These are phyloP conservation scores for Fomitopsis betulina DNA, from an alignment of 1,284 basidiomycete genomes.

Conservation along the genomic window DNA sequence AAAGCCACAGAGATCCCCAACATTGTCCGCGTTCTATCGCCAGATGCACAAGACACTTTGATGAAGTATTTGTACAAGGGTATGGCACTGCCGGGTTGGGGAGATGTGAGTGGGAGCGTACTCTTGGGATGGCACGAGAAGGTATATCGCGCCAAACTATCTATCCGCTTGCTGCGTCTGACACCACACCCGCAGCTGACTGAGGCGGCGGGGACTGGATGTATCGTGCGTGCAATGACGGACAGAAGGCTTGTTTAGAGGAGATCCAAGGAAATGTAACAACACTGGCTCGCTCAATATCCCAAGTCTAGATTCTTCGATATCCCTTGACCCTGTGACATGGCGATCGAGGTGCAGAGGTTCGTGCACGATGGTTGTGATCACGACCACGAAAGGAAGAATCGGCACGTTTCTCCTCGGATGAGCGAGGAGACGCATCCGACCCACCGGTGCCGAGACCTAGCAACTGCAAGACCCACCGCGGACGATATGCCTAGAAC, in stretches of 20 bases:
- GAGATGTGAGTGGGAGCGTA: slow-evolving; percentile 85
- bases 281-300: background rate
- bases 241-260: slow-evolving; percentile 79
- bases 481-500: too few species aligned
- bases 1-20: slow-evolving; percentile 85
- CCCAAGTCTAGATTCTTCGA: too few species aligned
- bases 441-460: too few species aligned
- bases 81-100: slow-evolving; percentile 81
- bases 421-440: too few species aligned
- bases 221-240: slow-evolving; percentile 97
- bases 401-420: too few species aligned
- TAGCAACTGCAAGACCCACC: too few species aligned
- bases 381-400: too few species aligned
- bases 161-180: background rate
- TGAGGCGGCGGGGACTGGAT: slow-evolving; percentile 92
- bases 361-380: too few species aligned
- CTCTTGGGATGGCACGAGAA: slow-evolving; percentile 95
- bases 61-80: slow-evolving; percentile 99
- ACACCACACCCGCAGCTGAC: slow-evolving; percentile 61
- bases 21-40: slow-evolving; percentile 72
- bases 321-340: too few species aligned
- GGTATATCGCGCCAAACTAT: slow-evolving; percentile 42
- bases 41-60: slow-evolving; percentile 84
- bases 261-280: background rate
- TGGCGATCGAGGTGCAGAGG: too few species aligned